These are phyloP conservation scores for Rhizoclosmatium globosum DNA, from an alignment of 192 early-diverging fungal species.

Conservation along the genomic window DNA sequence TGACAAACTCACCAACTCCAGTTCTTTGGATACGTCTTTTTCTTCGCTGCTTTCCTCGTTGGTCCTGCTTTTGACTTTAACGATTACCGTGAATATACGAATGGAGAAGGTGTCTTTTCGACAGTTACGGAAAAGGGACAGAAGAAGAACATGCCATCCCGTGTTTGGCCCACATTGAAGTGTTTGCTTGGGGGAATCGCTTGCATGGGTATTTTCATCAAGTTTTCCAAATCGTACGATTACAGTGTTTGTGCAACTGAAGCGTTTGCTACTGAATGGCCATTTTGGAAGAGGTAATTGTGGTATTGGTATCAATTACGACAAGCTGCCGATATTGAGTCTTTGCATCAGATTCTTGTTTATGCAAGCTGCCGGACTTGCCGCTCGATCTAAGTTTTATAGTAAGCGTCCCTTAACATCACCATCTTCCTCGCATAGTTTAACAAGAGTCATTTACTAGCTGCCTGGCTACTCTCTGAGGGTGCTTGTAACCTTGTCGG, in stretches of 20 bases:
- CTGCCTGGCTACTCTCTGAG: conserved; percentile 91
- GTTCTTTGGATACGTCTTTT: conserved; percentile 89
- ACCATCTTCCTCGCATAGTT: no score
- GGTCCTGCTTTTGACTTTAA: conserved; percentile 60
- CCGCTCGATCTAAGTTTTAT: conserved; percentile 85
- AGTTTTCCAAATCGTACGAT: neutral
- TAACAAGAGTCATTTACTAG: no score
- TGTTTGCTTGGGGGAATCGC: neutral
- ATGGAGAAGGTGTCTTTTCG: conserved; percentile 35
- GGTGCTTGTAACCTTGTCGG: conserved; percentile 84
- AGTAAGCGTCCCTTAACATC: neutral
- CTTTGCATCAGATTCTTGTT: conserved; percentile 9
- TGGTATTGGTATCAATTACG: neutral
- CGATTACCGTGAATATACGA: conserved; percentile 51
- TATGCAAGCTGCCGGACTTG: conserved; percentile 63
- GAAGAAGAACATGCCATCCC: conserved; percentile 43
- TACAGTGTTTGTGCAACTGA: neutral
- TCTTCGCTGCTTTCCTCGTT: conserved; percentile 84
- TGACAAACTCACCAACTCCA: conserved; percentile 24
- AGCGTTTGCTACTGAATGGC: neutral
- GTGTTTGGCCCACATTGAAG: conserved; percentile 36
- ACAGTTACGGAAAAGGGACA: neutral
- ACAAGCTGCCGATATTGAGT: neutral
- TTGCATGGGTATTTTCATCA: conserved; percentile 3
- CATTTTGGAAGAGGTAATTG: conserved; percentile 10